Evolutionary conservation across 2,329 filamentous ascomycete species (phyloP).

Genomic region (Colletotrichum lentis): DNA sequence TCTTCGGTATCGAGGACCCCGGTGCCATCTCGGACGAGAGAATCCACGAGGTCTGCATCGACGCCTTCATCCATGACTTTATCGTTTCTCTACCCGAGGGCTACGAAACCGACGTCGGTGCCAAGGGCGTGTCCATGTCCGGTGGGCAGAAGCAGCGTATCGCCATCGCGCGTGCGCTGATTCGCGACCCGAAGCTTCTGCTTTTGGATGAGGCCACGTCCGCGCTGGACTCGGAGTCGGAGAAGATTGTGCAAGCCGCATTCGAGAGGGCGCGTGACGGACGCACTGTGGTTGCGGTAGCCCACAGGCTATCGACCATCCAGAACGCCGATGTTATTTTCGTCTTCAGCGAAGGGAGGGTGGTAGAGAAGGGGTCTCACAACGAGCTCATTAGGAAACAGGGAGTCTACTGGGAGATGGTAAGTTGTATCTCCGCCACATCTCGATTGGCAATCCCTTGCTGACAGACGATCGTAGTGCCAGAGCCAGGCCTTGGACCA

Average conservation of each 20-base stretch:
- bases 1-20: slow-evolving; percentile 54
- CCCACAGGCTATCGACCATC: slow-evolving; percentile 55
- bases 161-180: slow-evolving; percentile 62
- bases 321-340: slow-evolving; percentile 55
- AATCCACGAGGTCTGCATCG: slow-evolving; percentile 44
- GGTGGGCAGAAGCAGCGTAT: slow-evolving; percentile 66
- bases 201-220: slow-evolving; percentile 67
- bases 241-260: slow-evolving; percentile 59
- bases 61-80: slow-evolving; percentile 66
- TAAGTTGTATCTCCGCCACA: not conserved
- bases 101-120: slow-evolving; percentile 57
- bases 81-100: slow-evolving; percentile 60
- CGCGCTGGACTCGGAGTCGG: slow-evolving; percentile 63
- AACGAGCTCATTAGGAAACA: slow-evolving; percentile 34
- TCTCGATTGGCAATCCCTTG: not conserved
- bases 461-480: slow-evolving; percentile 30
- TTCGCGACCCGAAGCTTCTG: slow-evolving; percentile 59
- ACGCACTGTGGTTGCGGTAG: slow-evolving; percentile 52
- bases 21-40: slow-evolving; percentile 43
- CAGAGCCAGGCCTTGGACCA: slow-evolving; percentile 38
- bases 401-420: slow-evolving; percentile 39
- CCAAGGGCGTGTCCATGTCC: slow-evolving; percentile 65
- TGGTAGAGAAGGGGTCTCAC: slow-evolving; percentile 54
- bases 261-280: slow-evolving; percentile 43
- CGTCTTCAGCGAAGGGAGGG: slow-evolving; percentile 52